A percentile compares a stretch with the other conserved stretches of the same genome.
These are phyloP conservation scores for Ceratocystiopsis brevicomis DNA, from an alignment of 2,329 filamentous ascomycete species.

Conservation along the genomic window DNA sequence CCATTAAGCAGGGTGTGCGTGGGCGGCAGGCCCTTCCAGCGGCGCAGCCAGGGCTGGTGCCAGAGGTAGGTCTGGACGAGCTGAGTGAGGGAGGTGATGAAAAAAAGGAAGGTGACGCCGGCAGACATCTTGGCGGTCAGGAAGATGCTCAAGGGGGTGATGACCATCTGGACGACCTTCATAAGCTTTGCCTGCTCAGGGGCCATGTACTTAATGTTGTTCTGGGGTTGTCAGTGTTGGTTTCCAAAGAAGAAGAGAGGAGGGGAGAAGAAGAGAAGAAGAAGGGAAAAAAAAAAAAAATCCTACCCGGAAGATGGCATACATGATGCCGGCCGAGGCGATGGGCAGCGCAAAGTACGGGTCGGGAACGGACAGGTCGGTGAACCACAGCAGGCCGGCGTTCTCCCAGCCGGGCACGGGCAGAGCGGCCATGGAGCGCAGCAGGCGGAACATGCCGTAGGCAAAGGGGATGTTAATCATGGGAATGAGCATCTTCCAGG, in stretches of 20 bases:
- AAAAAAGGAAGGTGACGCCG: conserved; percentile 44
- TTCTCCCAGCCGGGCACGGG: conserved; percentile 63
- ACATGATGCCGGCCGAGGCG: conserved; percentile 35
- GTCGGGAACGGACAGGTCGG: conserved; percentile 56
- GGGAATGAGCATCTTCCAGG: conserved; percentile 31
- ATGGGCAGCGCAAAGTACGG: conserved; percentile 60
- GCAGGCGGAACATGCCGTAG: conserved; percentile 61
- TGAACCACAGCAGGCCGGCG: conserved; percentile 60
- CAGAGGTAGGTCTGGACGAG: conserved; percentile 26
- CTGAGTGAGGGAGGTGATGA: conserved; percentile 20
- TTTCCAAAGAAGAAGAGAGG: background rate
- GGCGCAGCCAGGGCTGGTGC: conserved; percentile 20
- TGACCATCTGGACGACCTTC: conserved; percentile 17
- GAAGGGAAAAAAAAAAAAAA: conserved; percentile 10
- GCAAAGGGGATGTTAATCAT: conserved; percentile 47
- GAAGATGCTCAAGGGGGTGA: conserved; percentile 15
- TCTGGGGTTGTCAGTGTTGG: conserved; percentile 1
- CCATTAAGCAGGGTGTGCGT: conserved; percentile 7
- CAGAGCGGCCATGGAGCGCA: conserved; percentile 54
- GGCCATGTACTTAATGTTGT: conserved; percentile 17
- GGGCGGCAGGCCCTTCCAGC: conserved; percentile 19
- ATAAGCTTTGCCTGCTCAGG: conserved; percentile 17
- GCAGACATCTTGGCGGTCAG: conserved; percentile 29
- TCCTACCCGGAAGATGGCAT: conserved; percentile 39
- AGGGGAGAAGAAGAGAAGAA: conserved; percentile 10